Evolutionary conservation across 2,329 filamentous ascomycete species (phyloP), one percentile per base, ranked within the genome.

Genomic region (Curvularia verruculosa): DNA sequence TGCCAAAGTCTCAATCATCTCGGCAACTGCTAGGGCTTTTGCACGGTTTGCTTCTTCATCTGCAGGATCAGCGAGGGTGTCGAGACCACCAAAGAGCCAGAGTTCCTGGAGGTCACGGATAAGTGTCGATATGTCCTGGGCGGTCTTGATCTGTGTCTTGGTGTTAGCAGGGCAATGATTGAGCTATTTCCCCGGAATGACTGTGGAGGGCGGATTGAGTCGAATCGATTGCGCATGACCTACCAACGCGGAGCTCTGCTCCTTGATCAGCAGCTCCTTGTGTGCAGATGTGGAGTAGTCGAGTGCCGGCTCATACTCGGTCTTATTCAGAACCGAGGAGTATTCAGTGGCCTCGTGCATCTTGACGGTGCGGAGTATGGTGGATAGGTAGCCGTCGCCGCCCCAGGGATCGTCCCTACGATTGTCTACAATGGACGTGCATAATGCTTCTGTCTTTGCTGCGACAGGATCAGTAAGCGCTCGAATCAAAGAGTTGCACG

Each of bases 71-170:
- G 65, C 60, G 1, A 88, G 70, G 0, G 85, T 87, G 54, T 87
- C 81, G 41, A 89, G 78, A 55, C 85, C 84, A 3, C 87, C 87
- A 65, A 88, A 88, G 5, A 89, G 77, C 87, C 87, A 89, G 21
- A 85, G 79, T 68, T 89, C 87, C 69, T 89, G 88, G 75, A 89
- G 78, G 24, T 83, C 81, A 21, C 87, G 82, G 24, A 85, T 86
- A 13, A 89, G 72, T 12, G 82, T 81, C 56, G 87, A 80, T 10
- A 88, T 78, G 52, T 88, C 86, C 75, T 89, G 86, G 13, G 84
- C 83, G 1, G 84, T 82, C 54, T 84, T 83, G 60, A 88, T 82
- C 85, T 69, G 39, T 12, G 21, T 18, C 5, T 24, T 3, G 19
- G 48, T 52, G 39, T 36, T 21, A 43, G 18, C 36, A 39, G 7